phyloP scores from a whole-genome alignment of 306 rosid species.

The Cicer bijugum region DNA sequence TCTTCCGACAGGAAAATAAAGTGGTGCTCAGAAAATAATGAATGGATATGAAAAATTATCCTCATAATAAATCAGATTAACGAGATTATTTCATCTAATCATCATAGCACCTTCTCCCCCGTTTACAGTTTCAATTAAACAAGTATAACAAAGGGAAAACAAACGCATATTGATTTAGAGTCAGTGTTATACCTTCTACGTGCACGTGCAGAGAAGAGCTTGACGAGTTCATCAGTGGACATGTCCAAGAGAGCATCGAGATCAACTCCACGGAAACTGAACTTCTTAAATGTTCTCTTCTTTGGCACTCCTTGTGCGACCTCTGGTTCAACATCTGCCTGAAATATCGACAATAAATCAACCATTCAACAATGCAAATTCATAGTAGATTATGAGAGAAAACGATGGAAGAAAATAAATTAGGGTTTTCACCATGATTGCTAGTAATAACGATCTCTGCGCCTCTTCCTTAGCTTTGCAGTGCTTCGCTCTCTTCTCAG shows the following conservation, averaged over 20 bases:
- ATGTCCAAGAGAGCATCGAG: slow-evolving; percentile 79
- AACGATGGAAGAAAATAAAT: too few species aligned
- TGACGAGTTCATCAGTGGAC: slow-evolving; percentile 85
- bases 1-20: neutral
- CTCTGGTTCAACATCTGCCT: slow-evolving; percentile 46
- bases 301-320: slow-evolving; percentile 53
- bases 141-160: neutral
- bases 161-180: neutral
- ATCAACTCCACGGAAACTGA: slow-evolving; percentile 83
- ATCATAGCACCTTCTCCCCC: neutral
- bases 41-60: slow-evolving; percentile 24
- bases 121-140: neutral
- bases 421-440: slow-evolving; percentile 14
- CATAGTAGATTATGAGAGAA: neutral
- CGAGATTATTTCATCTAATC: slow-evolving; percentile 18
- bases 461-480: neutral
- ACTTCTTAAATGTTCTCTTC: slow-evolving; percentile 91
- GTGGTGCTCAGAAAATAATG: neutral
- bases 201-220: slow-evolving; percentile 80
- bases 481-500: neutral
- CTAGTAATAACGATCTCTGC: neutral
- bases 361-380: neutral
- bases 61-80: slow-evolving; percentile 8
- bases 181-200: slow-evolving; percentile 65
- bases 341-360: neutral